These are phyloP conservation scores for Olyra latifolia DNA, from an alignment of 176 grass and related monocot species.

Conservation along the genomic window DNA sequence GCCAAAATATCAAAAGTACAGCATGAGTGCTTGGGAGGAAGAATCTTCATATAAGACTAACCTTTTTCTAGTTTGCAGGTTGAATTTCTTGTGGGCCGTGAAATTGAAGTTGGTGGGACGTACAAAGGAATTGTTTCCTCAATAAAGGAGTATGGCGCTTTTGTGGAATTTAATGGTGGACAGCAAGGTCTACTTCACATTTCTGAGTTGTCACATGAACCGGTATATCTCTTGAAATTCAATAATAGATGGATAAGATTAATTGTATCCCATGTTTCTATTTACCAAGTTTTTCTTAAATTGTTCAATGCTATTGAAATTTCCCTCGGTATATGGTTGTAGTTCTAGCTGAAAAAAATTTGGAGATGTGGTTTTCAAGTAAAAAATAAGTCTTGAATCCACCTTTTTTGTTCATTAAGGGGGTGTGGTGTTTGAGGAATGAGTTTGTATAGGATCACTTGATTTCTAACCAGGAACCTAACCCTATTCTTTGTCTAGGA, in stretches of 20 bases:
- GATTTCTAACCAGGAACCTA: background rate
- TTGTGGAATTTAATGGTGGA: conserved; percentile 98
- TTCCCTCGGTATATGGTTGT: background rate
- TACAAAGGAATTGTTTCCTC: conserved; percentile 87
- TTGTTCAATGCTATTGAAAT: background rate
- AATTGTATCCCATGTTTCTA: background rate
- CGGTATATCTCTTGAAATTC: conserved; percentile 60
- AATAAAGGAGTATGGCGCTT: conserved; percentile 95
- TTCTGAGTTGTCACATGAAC: conserved; percentile 90
- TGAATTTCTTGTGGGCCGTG: conserved; percentile 84
- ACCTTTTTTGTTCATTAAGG: background rate
- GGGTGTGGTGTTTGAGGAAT: conserved; percentile 6
- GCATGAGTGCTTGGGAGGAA: background rate
- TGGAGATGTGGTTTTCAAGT: background rate
- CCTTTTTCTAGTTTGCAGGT: conserved; percentile 43
- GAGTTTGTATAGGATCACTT: background rate
- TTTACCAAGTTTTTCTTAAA: background rate
- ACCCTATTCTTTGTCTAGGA: background rate
- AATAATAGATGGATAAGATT: conserved; percentile 11
- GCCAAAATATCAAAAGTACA: conserved; percentile 5
- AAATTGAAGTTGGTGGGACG: conserved; percentile 78
- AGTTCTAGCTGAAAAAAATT: background rate
- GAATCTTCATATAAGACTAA: conserved; percentile 6
- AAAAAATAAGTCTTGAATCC: background rate
- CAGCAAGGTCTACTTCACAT: conserved; percentile 97